Evolutionary conservation across 768 basidiomycete species (phyloP), one percentile per base, ranked within the genome.

Genomic region (Sarcomyxa edulis): DNA sequence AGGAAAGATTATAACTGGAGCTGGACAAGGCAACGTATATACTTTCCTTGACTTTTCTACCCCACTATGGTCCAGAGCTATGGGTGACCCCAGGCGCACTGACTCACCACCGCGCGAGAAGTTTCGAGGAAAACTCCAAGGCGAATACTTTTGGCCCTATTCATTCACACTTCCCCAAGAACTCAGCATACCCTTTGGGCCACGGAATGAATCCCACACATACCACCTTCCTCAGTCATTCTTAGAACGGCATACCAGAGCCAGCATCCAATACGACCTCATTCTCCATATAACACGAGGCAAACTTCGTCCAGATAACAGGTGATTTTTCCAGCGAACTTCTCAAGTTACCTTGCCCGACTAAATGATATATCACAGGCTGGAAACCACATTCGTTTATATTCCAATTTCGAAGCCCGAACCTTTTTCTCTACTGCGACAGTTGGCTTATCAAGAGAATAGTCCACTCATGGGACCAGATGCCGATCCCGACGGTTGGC

Each of bases 341-440:
- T 27, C 21, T 32, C 29, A 24, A 21, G 3, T n/a, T n/a, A 10
- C 2, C n/a, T 14, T 12, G 26, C 11, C 24, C 20, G 19, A 25
- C 15, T 4, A 24, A 16, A 15, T n/a, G n/a, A n/a, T n/a, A n/a
- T n/a, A n/a, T n/a, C 35, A 18, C 28, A 45, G 73, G 43, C 62
- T 77, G 29, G 71, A 65, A 38, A 75, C 74, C 4, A 66, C 69
- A 5, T 74, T 77, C 47, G 73, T 69, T 24, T 77, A 74, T 48
- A 65, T 76, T 11, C 68, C 73, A 8, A 66, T 57, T 37, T 59
- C 59, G 11, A 59, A 69, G 34, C 72, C 74, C 7, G 66, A 64
- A 9, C 53, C 64, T 16, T 64, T 68, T 11, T 74, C 74, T 8
- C 21, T 69, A 12, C 56, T 71, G 6, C 68, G 72, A 31, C 73